Evolutionary conservation across 192 early-diverging fungal species (phyloP), one percentile per base, ranked within the genome.

Genomic region (Paraglomus brasilianum): DNA sequence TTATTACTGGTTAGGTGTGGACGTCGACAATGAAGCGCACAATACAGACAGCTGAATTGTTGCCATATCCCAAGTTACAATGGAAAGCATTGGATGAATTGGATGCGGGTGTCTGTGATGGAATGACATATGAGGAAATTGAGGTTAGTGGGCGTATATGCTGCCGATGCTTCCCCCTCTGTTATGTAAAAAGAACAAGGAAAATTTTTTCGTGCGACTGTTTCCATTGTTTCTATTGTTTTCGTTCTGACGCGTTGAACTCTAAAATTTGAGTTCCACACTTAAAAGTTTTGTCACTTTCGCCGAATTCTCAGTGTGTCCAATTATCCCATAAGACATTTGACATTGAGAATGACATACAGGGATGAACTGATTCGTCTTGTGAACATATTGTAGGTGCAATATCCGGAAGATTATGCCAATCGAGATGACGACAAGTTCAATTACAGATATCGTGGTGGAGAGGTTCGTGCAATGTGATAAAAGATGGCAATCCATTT

Each of bases 31-130:
- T 98, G 77, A 88, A 85, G 67, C 86, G 97, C 60, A 99, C 98
- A 0, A 90, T 92, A 72, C 91, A 98, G 55, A 98, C 97, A 0
- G 92, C 87, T 9, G 82, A 81, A 6, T 75, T 87, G 46, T 72
- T 99, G 43, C 80, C 81, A 10, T 96, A 92, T 77, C 91, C 93
- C 59, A 95, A 96, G 66, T 78, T 97, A 62, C 88, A 91, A 69
- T 98, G 96, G 95, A 98, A 98, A 75, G 93, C 92, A 63, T 79
- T 99, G 71, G 98, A 99, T 78, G 98, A 99, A 75, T 76, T 99
- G 53, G 93, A 98, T 72, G 91, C 93, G 11, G 97, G 98, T 5
- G 89, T 95, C 11, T 99, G 98, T 81, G 98, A 99, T 82, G 95
- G 93, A 19, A 84, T 97, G 78, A 99, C 98, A 8, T 99, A 99